phyloP scores from a whole-genome alignment of 2,329 filamentous ascomycete genomes.

The Fusarium sp. region DNA sequence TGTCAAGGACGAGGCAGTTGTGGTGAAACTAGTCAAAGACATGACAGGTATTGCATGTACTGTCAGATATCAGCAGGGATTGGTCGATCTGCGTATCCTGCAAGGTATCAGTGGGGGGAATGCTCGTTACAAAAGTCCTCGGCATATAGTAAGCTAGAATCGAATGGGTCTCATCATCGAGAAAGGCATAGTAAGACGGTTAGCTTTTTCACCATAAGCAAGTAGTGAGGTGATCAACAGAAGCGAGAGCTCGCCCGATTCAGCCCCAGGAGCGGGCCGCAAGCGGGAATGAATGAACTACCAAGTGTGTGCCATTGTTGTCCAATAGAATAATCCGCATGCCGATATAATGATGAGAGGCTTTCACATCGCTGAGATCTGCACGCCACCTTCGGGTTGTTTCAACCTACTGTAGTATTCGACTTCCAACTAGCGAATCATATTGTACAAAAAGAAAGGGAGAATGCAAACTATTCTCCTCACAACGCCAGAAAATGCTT shows the following conservation, averaged over 20 bases:
- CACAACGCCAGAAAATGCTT: constrained; percentile 44
- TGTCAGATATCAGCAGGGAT: constrained; percentile 9
- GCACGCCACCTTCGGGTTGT: constrained; percentile 25
- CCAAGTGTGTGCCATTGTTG: constrained; percentile 11
- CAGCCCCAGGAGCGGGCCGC: constrained; percentile 23
- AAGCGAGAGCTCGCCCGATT: constrained; percentile 24
- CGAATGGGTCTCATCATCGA: not conserved
- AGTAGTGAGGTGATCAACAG: constrained; percentile 14
- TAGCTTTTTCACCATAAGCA: constrained; percentile 18
- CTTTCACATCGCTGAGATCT: constrained; percentile 36
- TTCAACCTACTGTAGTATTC: constrained; percentile 33
- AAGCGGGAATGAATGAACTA: constrained; percentile 28
- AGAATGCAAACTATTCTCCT: constrained; percentile 38
- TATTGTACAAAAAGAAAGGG: constrained; percentile 40
- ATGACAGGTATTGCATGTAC: constrained; percentile 9
- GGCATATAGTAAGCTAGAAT: constrained; percentile 12
- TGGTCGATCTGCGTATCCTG: not conserved
- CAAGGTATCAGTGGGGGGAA: not conserved
- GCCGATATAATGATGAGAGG: constrained; percentile 24
- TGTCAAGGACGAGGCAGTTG: constrained; percentile 14
- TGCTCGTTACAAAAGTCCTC: constrained; percentile 1
- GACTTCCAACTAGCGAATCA: constrained; percentile 33
- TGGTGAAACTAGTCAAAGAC: constrained; percentile 32
- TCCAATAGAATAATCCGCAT: constrained; percentile 21
- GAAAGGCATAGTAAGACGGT: constrained; percentile 10